Percentiles rank a stretch among this genome's conserved stretches.
phyloP scores from a whole-genome alignment of 805 yeast genomes.

The Kregervanrija pseudodelftensis region DNA sequence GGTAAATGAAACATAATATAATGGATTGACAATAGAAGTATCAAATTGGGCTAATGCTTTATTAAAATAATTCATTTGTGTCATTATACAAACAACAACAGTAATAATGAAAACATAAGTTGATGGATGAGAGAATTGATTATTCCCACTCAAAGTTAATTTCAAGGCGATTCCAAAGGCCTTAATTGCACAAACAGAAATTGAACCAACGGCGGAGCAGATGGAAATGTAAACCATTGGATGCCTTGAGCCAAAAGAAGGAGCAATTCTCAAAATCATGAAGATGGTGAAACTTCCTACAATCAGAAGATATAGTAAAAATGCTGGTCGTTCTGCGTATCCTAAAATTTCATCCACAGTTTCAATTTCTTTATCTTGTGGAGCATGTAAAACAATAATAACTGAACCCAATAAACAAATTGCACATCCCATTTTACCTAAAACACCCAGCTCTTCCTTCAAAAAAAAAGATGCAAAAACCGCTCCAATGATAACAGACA shows the following conservation, averaged over 20 bases:
- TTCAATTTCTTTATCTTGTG: conserved; percentile 82
- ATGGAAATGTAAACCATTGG: conserved; percentile 88
- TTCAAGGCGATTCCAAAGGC: conserved; percentile 91
- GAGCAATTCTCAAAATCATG: conserved; percentile 81
- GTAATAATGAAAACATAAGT: conserved; percentile 76
- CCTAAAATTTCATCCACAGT: conserved; percentile 83
- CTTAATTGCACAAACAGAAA: conserved; percentile 85
- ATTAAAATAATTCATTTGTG: conserved; percentile 92
- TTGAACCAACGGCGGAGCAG: conserved; percentile 85
- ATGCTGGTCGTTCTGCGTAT: conserved; percentile 75
- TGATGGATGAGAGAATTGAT: conserved; percentile 79
- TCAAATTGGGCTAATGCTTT: conserved; percentile 91
- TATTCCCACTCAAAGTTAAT: conserved; percentile 75
- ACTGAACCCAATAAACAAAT: conserved; percentile 84
- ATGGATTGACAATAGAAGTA: conserved; percentile 85
- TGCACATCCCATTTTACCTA: conserved; percentile 91
- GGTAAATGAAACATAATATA: conserved; percentile 86
- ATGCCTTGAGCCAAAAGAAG: conserved; percentile 67
- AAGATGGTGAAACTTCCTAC: conserved; percentile 65
- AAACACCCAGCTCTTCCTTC: conserved; percentile 78
- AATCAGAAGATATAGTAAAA: conserved; percentile 53
- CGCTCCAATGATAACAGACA: conserved; percentile 87
- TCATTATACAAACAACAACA: conserved; percentile 73
- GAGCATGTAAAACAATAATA: conserved; percentile 84
- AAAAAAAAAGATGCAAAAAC: conserved; percentile 79